Percentiles rank a stretch among this genome's conserved stretches.
Conservation (phyloP, 179 eudicot genomes). For the Patellifolia procumbens region DNA sequence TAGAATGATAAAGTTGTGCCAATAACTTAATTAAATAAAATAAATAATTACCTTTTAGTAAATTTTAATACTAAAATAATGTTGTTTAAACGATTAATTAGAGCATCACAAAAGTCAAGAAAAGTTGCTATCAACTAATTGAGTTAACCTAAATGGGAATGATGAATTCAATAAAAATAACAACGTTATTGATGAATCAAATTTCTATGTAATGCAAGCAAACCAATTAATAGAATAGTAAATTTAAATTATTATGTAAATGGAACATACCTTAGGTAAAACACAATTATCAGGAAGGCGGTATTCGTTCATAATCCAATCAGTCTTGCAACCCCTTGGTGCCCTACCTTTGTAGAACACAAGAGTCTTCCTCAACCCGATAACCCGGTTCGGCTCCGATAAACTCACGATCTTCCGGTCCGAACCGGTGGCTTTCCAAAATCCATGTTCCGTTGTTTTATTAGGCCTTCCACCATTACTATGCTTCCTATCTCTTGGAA, state of each 20-base stretch:
- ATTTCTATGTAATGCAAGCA: no score
- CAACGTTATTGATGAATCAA: no score
- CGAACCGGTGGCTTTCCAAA: constrained; percentile 96
- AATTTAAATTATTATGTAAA: no score
- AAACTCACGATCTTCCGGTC: constrained; percentile 56
- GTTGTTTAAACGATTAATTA: no score
- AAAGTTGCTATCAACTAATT: no score
- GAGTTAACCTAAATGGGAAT: no score
- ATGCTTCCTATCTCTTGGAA: constrained; percentile 71
- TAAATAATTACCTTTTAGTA: no score
- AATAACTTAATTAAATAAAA: no score
- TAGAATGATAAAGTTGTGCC: not conserved
- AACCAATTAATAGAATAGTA: no score
- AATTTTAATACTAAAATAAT: no score
- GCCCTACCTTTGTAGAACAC: constrained; percentile 89
- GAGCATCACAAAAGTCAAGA: no score
- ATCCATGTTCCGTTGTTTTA: constrained; percentile 73
- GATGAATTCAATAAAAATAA: no score
- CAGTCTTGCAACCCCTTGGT: constrained; percentile 74
- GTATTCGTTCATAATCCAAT: constrained; percentile 92
- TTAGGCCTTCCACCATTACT: constrained; percentile 82
- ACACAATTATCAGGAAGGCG: constrained; percentile 60
- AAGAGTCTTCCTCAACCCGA: constrained; percentile 78
- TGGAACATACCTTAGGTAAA: constrained; percentile 21
- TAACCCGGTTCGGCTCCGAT: constrained; percentile 52